Evolutionary conservation across 169 alveolate species (phyloP).

Genomic region (Plasmodium relictum): DNA sequence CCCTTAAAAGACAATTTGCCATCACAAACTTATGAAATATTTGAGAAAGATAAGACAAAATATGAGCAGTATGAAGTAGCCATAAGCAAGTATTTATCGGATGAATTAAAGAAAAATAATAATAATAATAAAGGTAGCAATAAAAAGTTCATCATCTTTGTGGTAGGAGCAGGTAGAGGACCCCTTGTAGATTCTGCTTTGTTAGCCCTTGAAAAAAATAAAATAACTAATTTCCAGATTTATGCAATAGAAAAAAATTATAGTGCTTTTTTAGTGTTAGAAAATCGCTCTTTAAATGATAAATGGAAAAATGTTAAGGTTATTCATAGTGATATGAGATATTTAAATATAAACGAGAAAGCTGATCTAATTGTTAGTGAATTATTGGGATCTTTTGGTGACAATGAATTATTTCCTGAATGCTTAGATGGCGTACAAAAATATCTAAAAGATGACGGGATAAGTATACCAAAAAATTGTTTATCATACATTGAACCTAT

Average conservation of each 20-base stretch:
- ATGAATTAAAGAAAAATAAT: conserved; percentile 9
- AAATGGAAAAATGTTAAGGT: conserved; percentile 83
- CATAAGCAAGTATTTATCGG: conserved; percentile 69
- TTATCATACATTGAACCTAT: conserved; percentile 83
- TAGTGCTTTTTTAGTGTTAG: conserved; percentile 80
- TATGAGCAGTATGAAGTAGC: conserved; percentile 83
- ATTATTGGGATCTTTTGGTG: conserved; percentile 87
- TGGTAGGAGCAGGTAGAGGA: conserved; percentile 89
- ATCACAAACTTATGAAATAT: conserved; percentile 81
- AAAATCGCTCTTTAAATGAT: conserved; percentile 46
- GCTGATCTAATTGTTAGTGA: conserved; percentile 85
- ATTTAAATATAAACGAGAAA: conserved; percentile 68
- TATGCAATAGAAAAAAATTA: conserved; percentile 86
- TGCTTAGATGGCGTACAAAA: conserved; percentile 84
- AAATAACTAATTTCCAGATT: conserved; percentile 66
- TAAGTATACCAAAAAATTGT: conserved; percentile 83
- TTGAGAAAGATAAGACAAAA: conserved; percentile 81
- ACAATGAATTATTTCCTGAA: conserved; percentile 87
- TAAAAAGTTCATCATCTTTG: conserved; percentile 66
- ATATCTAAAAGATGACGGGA: conserved; percentile 71
- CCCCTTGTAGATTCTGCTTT: conserved; percentile 82
- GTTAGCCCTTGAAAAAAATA: conserved; percentile 76
- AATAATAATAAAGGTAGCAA: conserved; percentile 1
- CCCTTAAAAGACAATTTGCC: conserved; percentile 86
- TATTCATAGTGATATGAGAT: conserved; percentile 84